Percentiles rank a stretch among this genome's conserved stretches.
These are phyloP conservation scores for Pichia sp. DNA, from an alignment of 1,139 yeast species.

Conservation along the genomic window DNA sequence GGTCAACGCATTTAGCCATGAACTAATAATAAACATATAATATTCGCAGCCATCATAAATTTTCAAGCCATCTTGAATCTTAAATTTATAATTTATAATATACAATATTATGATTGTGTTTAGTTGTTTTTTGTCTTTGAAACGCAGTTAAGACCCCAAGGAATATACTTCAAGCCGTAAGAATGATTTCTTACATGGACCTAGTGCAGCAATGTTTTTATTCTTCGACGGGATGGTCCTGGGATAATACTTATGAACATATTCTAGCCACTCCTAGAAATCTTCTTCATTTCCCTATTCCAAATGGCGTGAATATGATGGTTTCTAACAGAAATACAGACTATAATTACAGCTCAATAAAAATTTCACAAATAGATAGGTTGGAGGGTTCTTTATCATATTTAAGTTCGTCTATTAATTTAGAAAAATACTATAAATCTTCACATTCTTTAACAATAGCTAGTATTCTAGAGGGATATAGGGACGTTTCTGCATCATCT, in stretches of 20 bases:
- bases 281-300: conserved; percentile 68
- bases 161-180: too few relatives aligned
- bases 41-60: too few relatives aligned
- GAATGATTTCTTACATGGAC: conserved; percentile 81
- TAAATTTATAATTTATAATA: too few relatives aligned
- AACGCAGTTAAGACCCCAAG: too few relatives aligned
- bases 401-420: conserved; percentile 60
- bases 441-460: conserved; percentile 56
- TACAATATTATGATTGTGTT: too few relatives aligned
- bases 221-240: conserved; percentile 66
- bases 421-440: conserved; percentile 42
- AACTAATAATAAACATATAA: too few relatives aligned
- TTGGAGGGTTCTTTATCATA: conserved; percentile 84
- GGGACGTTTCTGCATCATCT: conserved; percentile 34
- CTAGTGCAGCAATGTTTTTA: conserved; percentile 69
- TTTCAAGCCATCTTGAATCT: too few relatives aligned
- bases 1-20: too few relatives aligned
- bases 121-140: too few relatives aligned
- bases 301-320: conserved; percentile 60
- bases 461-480: conserved; percentile 74
- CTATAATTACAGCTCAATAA: conserved; percentile 67
- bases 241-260: conserved; percentile 68
- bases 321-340: conserved; percentile 69
- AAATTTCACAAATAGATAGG: conserved; percentile 59
- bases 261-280: conserved; percentile 65